phyloP scores from a whole-genome alignment of 148 eudicot genomes.

The Nyssa sinensis region DNA sequence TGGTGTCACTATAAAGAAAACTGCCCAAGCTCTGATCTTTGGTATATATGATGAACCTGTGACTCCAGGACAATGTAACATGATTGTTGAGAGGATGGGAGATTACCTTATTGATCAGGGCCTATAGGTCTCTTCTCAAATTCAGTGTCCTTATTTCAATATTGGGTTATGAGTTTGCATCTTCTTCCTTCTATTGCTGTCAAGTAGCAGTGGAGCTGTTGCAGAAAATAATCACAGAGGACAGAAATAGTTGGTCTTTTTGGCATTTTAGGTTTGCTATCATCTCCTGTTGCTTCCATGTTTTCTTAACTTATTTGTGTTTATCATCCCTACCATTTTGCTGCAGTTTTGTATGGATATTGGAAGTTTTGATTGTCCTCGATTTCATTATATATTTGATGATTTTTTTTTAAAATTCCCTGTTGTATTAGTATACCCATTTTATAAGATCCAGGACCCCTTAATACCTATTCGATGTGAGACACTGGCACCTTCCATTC shows the following conservation, averaged over 20 bases:
- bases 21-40: slow-evolving; percentile 51
- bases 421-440: no score
- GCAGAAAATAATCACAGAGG: slow-evolving; percentile 18
- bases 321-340: background rate
- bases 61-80: slow-evolving; percentile 66
- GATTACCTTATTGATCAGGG: slow-evolving; percentile 60
- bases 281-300: background rate
- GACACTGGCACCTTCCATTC: no score
- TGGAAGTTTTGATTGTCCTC: slow-evolving; percentile 10
- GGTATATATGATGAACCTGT: slow-evolving; percentile 62
- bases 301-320: background rate
- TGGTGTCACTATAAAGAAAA: slow-evolving; percentile 56
- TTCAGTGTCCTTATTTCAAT: background rate
- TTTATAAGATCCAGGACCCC: no score
- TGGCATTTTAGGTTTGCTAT: background rate
- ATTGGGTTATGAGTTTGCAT: slow-evolving; percentile 9
- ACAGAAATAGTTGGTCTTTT: slow-evolving; percentile 5
- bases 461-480: no score
- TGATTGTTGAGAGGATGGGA: slow-evolving; percentile 61
- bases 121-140: slow-evolving; percentile 25
- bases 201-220: slow-evolving; percentile 8
- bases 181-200: slow-evolving; percentile 15
- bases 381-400: background rate
- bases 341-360: background rate
- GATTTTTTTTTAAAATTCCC: no score